Conservation (phyloP, 352 stramenopile species). For the Phytophthora rubi region DNA sequence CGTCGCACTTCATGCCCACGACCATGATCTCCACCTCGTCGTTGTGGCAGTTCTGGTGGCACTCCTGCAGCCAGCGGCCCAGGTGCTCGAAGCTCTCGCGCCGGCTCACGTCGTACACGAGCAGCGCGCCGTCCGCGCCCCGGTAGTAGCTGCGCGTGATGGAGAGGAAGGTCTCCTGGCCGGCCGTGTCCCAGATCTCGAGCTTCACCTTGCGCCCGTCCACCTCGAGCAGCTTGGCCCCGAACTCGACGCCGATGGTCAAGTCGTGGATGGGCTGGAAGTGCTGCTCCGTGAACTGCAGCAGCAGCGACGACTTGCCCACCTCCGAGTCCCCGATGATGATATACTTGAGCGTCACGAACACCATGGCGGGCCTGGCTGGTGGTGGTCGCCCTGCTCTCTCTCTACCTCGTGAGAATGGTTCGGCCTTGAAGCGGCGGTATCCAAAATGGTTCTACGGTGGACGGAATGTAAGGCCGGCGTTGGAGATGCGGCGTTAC, state of each 20-base stretch:
- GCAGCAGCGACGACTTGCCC: conserved; percentile 89
- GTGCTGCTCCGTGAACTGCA: conserved; percentile 92
- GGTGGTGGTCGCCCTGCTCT: neutral
- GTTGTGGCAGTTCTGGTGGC: conserved; percentile 87
- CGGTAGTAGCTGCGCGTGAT: conserved; percentile 92
- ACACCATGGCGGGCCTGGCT: conserved; percentile 63
- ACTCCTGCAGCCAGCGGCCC: conserved; percentile 81
- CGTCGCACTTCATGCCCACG: conserved; percentile 87
- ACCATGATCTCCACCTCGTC: conserved; percentile 87
- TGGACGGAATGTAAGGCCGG: neutral
- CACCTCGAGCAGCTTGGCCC: conserved; percentile 85
- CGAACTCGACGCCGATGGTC: conserved; percentile 93
- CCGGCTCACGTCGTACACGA: conserved; percentile 89
- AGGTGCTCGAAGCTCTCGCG: conserved; percentile 84
- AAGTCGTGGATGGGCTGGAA: conserved; percentile 92
- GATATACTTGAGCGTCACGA: conserved; percentile 91
- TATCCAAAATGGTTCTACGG: neutral
- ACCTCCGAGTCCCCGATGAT: conserved; percentile 91
- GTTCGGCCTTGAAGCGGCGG: conserved; percentile 8
- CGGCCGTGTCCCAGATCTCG: conserved; percentile 93
- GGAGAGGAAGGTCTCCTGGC: conserved; percentile 90
- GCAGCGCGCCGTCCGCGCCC: conserved; percentile 83
- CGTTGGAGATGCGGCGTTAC: too few species aligned
- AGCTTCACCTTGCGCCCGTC: conserved; percentile 89
- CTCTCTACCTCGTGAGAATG: neutral